phyloP scores from a whole-genome alignment of 2,329 filamentous ascomycete species.

The Pseudocercospora musae region DNA sequence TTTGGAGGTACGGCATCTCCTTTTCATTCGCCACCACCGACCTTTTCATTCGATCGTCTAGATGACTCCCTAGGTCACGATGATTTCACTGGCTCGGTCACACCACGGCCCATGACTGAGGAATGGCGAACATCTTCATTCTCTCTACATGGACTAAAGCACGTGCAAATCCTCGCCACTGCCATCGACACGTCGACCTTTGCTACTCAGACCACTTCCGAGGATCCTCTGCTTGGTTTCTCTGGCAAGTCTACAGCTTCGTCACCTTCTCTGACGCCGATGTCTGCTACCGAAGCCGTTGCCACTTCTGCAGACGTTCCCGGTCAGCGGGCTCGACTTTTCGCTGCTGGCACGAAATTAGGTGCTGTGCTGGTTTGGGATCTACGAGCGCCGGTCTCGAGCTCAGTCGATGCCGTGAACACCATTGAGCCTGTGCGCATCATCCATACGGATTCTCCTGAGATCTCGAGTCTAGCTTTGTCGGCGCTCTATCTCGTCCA shows the following conservation, averaged over 20 bases:
- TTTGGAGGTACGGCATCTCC: conserved; percentile 48
- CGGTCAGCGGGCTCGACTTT: conserved; percentile 74
- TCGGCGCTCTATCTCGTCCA: conserved; percentile 86
- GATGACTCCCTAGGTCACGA: conserved; percentile 27
- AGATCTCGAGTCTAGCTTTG: conserved; percentile 77
- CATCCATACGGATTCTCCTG: conserved; percentile 86
- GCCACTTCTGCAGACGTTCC: conserved; percentile 63
- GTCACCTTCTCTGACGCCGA: conserved; percentile 53
- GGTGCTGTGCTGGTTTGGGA: conserved; percentile 85
- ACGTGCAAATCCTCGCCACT: conserved; percentile 63
- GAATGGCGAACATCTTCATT: conserved; percentile 67
- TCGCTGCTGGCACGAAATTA: conserved; percentile 75
- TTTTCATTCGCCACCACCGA: conserved; percentile 34
- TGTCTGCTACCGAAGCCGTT: conserved; percentile 46
- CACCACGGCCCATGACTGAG: conserved; percentile 42
- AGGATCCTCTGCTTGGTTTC: conserved; percentile 70
- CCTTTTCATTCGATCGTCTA: conserved; percentile 27
- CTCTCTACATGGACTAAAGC: conserved; percentile 58
- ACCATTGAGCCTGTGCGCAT: conserved; percentile 68
- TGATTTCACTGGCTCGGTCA: conserved; percentile 27
- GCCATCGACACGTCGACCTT: conserved; percentile 72
- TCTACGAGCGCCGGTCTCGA: conserved; percentile 62
- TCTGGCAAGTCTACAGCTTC: conserved; percentile 54
- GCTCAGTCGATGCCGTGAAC: conserved; percentile 54
- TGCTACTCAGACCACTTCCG: conserved; percentile 66